A percentile compares a stretch with the other conserved stretches of the same genome.
Conservation (phyloP, 768 basidiomycete genomes). For the Pulveroboletus sp. region DNA sequence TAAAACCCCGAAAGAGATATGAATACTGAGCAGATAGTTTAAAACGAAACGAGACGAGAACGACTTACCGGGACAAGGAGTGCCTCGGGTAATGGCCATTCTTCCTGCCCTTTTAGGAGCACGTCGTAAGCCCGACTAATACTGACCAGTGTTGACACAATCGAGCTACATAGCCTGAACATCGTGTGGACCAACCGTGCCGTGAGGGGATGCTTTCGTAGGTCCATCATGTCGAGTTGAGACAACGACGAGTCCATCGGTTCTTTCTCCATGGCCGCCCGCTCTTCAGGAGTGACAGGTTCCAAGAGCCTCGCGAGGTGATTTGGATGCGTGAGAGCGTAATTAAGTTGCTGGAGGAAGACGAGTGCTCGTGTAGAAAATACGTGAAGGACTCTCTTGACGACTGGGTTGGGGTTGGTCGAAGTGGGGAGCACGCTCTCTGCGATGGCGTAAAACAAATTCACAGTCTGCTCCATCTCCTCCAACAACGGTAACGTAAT, state of each 20-base stretch:
- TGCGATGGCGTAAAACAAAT: slow-evolving; percentile 75
- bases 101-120: slow-evolving; percentile 60
- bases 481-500: slow-evolving; percentile 77
- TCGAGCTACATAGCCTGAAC: slow-evolving; percentile 65
- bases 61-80: slow-evolving; percentile 68
- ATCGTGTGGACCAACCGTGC: slow-evolving; percentile 70
- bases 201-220: slow-evolving; percentile 67
- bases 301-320: slow-evolving; percentile 81
- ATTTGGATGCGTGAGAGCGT: slow-evolving; percentile 88
- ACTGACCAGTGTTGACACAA: slow-evolving; percentile 66
- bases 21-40: not conserved
- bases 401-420: slow-evolving; percentile 37
- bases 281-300: slow-evolving; percentile 75
- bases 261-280: slow-evolving; percentile 65
- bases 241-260: slow-evolving; percentile 31
- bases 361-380: slow-evolving; percentile 68
- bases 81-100: slow-evolving; percentile 69
- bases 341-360: slow-evolving; percentile 85
- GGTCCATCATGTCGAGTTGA: slow-evolving; percentile 52
- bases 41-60: not conserved
- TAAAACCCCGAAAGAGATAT: slow-evolving; percentile 25
- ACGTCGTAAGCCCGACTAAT: slow-evolving; percentile 70
- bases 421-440: slow-evolving; percentile 33
- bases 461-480: slow-evolving; percentile 79
- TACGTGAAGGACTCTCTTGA: slow-evolving; percentile 62